Evolutionary conservation across 176 grass and related monocot species (phyloP).

Genomic region (Cenchrus americanus): DNA sequence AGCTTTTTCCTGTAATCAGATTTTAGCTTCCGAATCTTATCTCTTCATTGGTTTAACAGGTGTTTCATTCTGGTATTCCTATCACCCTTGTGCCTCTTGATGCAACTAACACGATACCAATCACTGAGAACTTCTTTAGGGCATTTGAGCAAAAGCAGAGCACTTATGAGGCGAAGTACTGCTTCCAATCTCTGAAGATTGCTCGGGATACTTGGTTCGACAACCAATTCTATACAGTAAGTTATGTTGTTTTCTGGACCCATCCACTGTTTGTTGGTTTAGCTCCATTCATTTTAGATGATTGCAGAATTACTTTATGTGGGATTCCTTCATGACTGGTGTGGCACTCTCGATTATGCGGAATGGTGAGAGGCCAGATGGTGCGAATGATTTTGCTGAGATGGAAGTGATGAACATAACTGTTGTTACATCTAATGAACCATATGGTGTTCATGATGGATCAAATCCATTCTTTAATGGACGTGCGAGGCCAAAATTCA

Average conservation of each 20-base stretch:
- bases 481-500: constrained; percentile 49
- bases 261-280: neutral
- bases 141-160: constrained; percentile 51
- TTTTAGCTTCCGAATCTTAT: neutral
- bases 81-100: constrained; percentile 80
- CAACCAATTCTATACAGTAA: neutral
- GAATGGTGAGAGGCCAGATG: constrained; percentile 37
- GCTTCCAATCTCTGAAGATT: constrained; percentile 63
- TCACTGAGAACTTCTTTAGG: constrained; percentile 58
- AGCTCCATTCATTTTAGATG: neutral
- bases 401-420: constrained; percentile 72
- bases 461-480: constrained; percentile 78
- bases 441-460: constrained; percentile 61
- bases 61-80: constrained; percentile 70
- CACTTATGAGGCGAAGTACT: constrained; percentile 69
- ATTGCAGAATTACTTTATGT: constrained; percentile 70
- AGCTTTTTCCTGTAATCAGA: neutral
- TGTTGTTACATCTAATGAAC: constrained; percentile 69
- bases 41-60: constrained; percentile 36
- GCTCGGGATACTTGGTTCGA: constrained; percentile 50
- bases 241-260: neutral
- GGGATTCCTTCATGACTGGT: constrained; percentile 74
- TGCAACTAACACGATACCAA: constrained; percentile 73
- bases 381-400: constrained; percentile 64
- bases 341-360: constrained; percentile 66